Conservation (phyloP, 306 rosid genomes). For the Phaseolus lunatus region DNA sequence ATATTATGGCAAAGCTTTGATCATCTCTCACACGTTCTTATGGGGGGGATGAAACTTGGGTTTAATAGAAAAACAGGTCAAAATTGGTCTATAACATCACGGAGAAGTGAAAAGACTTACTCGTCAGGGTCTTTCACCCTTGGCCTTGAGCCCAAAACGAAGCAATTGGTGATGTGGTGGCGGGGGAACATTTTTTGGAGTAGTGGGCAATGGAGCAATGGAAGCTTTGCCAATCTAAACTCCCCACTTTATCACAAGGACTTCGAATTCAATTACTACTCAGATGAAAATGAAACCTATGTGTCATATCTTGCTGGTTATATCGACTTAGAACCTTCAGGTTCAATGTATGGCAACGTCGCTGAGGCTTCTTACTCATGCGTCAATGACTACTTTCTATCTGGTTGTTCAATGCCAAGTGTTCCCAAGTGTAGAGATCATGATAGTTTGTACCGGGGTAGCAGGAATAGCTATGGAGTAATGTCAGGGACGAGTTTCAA, state of each 20-base stretch:
- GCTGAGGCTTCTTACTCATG: neutral
- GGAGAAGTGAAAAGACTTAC: neutral
- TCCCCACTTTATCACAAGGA: neutral
- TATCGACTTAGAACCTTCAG: too few relatives aligned
- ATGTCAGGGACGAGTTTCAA: neutral
- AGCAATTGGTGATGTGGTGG: neutral
- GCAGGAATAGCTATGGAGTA: neutral
- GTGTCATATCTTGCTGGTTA: too few relatives aligned
- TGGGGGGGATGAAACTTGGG: neutral
- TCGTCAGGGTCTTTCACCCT: constrained; percentile 28
- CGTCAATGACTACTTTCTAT: neutral
- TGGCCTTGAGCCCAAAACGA: constrained; percentile 11
- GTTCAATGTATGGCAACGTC: neutral
- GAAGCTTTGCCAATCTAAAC: neutral
- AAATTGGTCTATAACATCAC: neutral
- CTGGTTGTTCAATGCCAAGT: neutral
- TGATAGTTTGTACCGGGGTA: neutral
- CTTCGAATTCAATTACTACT: neutral
- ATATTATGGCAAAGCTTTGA: neutral
- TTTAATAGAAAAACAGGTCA: neutral
- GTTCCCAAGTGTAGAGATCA: neutral
- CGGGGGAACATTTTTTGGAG: neutral
- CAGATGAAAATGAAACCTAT: neutral
- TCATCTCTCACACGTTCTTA: neutral
- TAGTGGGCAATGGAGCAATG: constrained; percentile 9